Percentiles rank a stretch among this genome's conserved stretches.
Conservation (phyloP, 495 filamentous ascomycete genomes). For the Astrothelium subdiscretum region DNA sequence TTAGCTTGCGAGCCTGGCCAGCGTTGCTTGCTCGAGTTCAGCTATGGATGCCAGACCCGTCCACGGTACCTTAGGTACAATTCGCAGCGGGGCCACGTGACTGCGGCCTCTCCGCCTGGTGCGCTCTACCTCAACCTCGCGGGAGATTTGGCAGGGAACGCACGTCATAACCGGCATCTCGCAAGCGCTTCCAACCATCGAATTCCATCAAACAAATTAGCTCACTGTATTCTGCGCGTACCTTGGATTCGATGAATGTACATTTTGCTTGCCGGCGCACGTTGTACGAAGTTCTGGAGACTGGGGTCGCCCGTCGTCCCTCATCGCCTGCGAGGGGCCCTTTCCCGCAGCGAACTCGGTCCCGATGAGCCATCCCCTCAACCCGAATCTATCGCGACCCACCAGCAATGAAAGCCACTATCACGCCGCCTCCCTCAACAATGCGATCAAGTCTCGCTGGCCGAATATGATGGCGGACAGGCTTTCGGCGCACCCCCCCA, state of each 20-base stretch:
- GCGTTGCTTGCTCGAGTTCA: neutral
- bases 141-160: neutral
- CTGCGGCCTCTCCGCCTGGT: neutral
- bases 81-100: neutral
- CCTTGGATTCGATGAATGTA: constrained; percentile 11
- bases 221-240: constrained; percentile 6
- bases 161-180: constrained; percentile 2
- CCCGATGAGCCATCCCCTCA: constrained; percentile 2
- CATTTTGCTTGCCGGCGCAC: constrained; percentile 8
- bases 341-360: constrained; percentile 3
- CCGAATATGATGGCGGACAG: constrained; percentile 23
- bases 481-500: constrained; percentile 17
- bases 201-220: constrained; percentile 23
- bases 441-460: constrained; percentile 20
- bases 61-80: no score
- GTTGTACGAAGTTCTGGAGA: constrained; percentile 23
- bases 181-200: constrained; percentile 4
- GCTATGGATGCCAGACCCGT: no score
- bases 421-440: constrained; percentile 14
- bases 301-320: constrained; percentile 9
- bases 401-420: constrained; percentile 17
- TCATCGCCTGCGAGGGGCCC: constrained; percentile 5
- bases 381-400: constrained; percentile 18
- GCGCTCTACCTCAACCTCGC: neutral
- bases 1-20: no score